phyloP scores from a whole-genome alignment of 2,329 filamentous ascomycete species.

The Aspergillus fumigatiaffinis region DNA sequence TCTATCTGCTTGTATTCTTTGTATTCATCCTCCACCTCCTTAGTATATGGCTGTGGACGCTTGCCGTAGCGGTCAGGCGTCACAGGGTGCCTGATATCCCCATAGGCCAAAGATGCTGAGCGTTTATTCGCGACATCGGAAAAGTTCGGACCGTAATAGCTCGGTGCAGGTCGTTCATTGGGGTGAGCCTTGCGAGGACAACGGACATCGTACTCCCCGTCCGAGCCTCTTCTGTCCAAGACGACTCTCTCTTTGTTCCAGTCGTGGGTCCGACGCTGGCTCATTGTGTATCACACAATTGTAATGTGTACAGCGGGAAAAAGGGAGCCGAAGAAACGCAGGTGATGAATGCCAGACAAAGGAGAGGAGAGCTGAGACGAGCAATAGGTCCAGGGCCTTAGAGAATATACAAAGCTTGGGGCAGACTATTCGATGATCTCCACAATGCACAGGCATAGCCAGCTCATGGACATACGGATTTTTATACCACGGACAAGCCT shows the following conservation, averaged over 20 bases:
- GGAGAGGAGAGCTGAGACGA: too few relatives aligned
- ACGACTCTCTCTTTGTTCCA: neutral
- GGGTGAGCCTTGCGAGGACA: neutral
- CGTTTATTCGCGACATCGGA: neutral
- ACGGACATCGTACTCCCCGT: neutral
- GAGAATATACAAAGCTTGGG: too few relatives aligned
- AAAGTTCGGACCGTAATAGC: constrained; percentile 2
- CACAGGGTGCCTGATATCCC: neutral
- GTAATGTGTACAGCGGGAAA: too few relatives aligned
- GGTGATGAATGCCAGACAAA: too few relatives aligned
- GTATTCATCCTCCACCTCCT: neutral
- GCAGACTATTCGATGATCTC: too few relatives aligned
- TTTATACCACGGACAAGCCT: too few relatives aligned
- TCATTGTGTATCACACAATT: neutral
- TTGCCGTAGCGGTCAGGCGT: neutral
- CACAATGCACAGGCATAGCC: too few relatives aligned
- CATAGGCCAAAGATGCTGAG: neutral
- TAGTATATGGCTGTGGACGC: neutral
- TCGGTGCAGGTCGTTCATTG: neutral
- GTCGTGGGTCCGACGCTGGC: neutral
- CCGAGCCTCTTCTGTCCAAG: neutral
- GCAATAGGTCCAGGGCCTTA: too few relatives aligned
- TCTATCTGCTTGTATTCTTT: neutral
- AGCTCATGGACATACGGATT: too few relatives aligned
- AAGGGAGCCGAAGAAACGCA: too few relatives aligned